Base-by-base conservation (phyloP, 2,329 filamentous ascomycete genomes). In the Cytospora piceicola region DNA sequence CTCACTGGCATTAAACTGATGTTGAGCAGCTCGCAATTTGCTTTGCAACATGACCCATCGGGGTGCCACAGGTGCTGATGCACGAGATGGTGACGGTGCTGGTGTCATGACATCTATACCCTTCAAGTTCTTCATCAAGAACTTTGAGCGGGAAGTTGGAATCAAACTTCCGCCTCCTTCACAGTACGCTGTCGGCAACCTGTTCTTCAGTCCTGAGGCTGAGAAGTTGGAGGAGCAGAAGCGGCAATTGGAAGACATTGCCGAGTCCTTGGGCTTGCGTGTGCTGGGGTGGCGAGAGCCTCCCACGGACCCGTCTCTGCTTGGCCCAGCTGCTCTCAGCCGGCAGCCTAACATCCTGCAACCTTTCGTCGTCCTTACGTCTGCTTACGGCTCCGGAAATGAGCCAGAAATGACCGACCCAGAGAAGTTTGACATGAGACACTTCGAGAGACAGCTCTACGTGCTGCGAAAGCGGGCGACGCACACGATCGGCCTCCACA, bases 1-100 rank as follows among this genome's bases (percentile, higher is more conserved):
- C 6, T 27, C 17, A 7, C 53, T 9, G 32, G 5, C 4, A n/a
- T 0, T 22, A n/a, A 56, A 29, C 66, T 71, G 58, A 72, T 64
- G 4, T 2, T 20, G 57, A 15, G 46, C 70, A 95, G 92, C 94
- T 71, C 91, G 92, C 71, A 96, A 94, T 80, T 85, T 99, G 69
- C 89, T 99, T 70, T 99, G 95, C 86, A 98, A 99, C 86, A 99
- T 99, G 95, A 98, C 95, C 85, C 95, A 99, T 84, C 91, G 95
- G 78, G 95, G 95, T 84, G 95, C 95, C 70, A 94, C 98, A 73
- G 95, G 95, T 73, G 98, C 95, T 68, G 95, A 99, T 83, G 93
- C 93, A 75, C 91, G 95, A 84, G 95, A 99, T 77, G 95, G 95
- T 77, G 95, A 99, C 78, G 95, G 95, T 78, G 95, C 95, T 74